Evolutionary conservation across 2,329 filamentous ascomycete species (phyloP).

Genomic region (Phyllosticta citriasiana): DNA sequence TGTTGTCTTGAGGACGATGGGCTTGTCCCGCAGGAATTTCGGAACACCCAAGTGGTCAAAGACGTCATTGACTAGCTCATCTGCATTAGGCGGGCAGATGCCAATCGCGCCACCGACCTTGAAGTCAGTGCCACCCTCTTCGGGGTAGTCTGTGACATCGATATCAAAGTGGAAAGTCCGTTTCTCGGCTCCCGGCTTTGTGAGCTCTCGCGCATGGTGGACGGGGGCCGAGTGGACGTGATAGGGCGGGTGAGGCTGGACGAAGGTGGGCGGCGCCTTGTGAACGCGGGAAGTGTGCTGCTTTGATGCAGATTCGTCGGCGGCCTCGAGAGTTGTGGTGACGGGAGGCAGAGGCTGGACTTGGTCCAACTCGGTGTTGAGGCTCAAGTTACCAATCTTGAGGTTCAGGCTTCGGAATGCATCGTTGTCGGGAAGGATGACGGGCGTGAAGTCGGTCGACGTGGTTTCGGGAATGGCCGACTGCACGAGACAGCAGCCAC

Average conservation of each 20-base stretch:
- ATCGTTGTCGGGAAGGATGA: conserved; percentile 63
- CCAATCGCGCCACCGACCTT: conserved; percentile 94
- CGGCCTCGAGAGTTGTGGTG: conserved; percentile 59
- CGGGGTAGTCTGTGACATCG: conserved; percentile 89
- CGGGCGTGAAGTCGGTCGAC: conserved; percentile 34
- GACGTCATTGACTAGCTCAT: conserved; percentile 67
- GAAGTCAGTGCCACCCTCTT: conserved; percentile 78
- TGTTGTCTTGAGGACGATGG: conserved; percentile 66
- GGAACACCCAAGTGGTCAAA: conserved; percentile 75
- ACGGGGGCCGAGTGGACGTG: conserved; percentile 85
- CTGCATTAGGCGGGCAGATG: conserved; percentile 78
- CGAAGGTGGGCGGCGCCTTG: conserved; percentile 71
- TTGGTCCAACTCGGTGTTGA: conserved; percentile 59
- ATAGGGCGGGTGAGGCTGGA: conserved; percentile 90
- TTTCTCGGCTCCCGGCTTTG: conserved; percentile 83
- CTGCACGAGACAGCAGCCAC: conserved; percentile 53
- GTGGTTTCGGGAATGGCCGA: conserved; percentile 40
- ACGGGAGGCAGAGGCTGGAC: conserved; percentile 63
- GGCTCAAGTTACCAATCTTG: conserved; percentile 62
- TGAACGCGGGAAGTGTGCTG: conserved; percentile 34
- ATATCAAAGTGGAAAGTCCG: conserved; percentile 95
- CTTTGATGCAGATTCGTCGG: conserved; percentile 36
- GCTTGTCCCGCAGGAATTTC: conserved; percentile 73
- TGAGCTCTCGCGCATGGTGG: conserved; percentile 76
- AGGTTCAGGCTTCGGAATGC: conserved; percentile 74